phyloP scores from a whole-genome alignment of 2,329 filamentous ascomycete genomes.

The Apiospora saccharicola region DNA sequence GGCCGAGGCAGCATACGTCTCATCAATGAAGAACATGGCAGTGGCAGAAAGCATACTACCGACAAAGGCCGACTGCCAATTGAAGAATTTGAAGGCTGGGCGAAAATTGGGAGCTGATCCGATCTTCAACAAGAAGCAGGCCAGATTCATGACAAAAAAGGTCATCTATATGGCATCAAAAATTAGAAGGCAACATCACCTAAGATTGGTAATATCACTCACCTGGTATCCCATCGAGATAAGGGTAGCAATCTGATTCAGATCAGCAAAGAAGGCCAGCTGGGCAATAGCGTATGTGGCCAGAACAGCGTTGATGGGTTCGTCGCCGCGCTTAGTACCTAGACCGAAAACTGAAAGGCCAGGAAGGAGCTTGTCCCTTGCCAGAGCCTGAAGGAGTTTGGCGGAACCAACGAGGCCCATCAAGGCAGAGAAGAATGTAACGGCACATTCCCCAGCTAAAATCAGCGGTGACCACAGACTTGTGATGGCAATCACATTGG shows the following conservation, averaged over 20 bases:
- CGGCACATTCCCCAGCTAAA: conserved; percentile 82
- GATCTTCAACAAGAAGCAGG: conserved; percentile 86
- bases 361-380: conserved; percentile 79
- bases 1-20: conserved; percentile 78
- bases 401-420: conserved; percentile 89
- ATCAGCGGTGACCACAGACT: conserved; percentile 78
- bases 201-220: conserved; percentile 33
- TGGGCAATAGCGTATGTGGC: conserved; percentile 80
- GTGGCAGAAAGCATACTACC: conserved; percentile 79
- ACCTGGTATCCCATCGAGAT: conserved; percentile 89
- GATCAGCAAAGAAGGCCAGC: conserved; percentile 79
- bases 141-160: conserved; percentile 87
- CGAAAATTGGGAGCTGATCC: conserved; percentile 89
- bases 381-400: conserved; percentile 84
- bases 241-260: conserved; percentile 88
- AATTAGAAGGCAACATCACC: not conserved
- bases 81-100: conserved; percentile 89
- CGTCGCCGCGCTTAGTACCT: conserved; percentile 75
- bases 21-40: conserved; percentile 92
- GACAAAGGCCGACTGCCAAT: conserved; percentile 79
- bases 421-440: conserved; percentile 82
- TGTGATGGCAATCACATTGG: conserved; percentile 83
- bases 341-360: conserved; percentile 77
- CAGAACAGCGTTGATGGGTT: conserved; percentile 78
- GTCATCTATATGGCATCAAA: conserved; percentile 68